phyloP scores from a whole-genome alignment of 108 stramenopile species.

The Nannochloropsis oceanica region DNA sequence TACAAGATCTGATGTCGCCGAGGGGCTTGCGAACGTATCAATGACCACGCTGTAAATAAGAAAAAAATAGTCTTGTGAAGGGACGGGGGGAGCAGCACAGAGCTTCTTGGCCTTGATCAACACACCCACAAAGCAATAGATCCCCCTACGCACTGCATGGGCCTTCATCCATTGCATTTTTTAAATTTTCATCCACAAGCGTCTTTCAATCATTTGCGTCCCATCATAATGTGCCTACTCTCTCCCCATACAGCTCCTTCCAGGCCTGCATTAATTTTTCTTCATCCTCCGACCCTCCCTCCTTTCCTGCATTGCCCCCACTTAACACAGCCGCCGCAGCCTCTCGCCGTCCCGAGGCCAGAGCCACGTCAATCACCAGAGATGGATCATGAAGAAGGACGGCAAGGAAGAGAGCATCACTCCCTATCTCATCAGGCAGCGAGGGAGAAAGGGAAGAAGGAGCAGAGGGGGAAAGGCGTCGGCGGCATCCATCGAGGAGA shows the following conservation, averaged over 20 bases:
- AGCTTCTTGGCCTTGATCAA: too few relatives aligned
- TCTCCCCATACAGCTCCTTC: not conserved
- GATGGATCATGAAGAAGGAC: not conserved
- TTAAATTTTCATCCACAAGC: not conserved
- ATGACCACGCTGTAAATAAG: too few relatives aligned
- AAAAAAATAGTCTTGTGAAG: too few relatives aligned
- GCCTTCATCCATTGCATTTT: not conserved
- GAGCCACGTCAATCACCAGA: not conserved
- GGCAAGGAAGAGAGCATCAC: not conserved
- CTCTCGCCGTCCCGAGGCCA: not conserved
- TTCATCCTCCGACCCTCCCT: not conserved
- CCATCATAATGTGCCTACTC: not conserved
- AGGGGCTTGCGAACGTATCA: too few relatives aligned
- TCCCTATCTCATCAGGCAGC: not conserved
- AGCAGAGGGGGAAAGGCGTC: not conserved
- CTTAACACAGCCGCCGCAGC: not conserved
- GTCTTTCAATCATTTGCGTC: not conserved
- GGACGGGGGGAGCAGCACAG: too few relatives aligned
- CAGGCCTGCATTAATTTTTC: not conserved
- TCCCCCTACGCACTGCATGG: not conserved
- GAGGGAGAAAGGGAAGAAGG: not conserved
- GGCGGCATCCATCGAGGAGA: not conserved
- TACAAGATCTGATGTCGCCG: too few relatives aligned
- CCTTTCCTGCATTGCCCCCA: not conserved
- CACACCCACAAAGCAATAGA: too few relatives aligned